Percentiles rank a stretch among this genome's conserved stretches.
phyloP scores from a whole-genome alignment of 2,329 filamentous ascomycete species.

The Fusarium guadeloupense region DNA sequence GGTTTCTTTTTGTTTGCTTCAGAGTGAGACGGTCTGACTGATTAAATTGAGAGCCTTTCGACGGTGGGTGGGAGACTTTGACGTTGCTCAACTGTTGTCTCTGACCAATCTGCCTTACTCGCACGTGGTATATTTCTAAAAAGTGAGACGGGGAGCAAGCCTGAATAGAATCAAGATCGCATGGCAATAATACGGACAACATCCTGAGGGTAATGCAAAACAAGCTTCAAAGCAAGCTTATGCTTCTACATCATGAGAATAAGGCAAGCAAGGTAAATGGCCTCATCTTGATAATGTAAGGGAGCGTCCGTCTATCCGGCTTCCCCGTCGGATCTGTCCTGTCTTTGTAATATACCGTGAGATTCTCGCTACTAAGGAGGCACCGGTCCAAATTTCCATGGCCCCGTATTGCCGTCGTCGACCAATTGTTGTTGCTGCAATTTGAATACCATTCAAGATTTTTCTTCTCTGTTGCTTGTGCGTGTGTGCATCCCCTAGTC shows the following conservation, averaged over 20 bases:
- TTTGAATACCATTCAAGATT: slow-evolving; percentile 16
- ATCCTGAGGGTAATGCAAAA: slow-evolving; percentile 11
- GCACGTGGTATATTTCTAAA: too few relatives aligned
- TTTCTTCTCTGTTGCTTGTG: slow-evolving; percentile 1
- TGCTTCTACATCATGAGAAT: neutral
- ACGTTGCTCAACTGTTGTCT: too few relatives aligned
- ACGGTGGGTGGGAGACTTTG: too few relatives aligned
- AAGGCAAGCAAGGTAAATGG: slow-evolving; percentile 13
- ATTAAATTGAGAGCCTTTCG: too few relatives aligned
- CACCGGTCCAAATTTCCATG: slow-evolving; percentile 14
- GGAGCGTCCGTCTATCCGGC: slow-evolving; percentile 14
- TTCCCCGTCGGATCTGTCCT: slow-evolving; percentile 33
- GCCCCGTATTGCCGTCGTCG: slow-evolving; percentile 25
- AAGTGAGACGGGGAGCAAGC: too few relatives aligned
- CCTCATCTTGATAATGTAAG: slow-evolving; percentile 20
- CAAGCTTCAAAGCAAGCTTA: slow-evolving; percentile 19
- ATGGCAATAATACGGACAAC: slow-evolving; percentile 4
- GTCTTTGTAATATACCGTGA: slow-evolving; percentile 19
- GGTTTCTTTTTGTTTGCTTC: slow-evolving; percentile 21
- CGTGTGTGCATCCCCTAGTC: slow-evolving; percentile 4
- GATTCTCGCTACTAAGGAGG: slow-evolving; percentile 8
- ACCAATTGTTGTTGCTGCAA: slow-evolving; percentile 27
- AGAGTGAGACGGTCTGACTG: slow-evolving; percentile 28
- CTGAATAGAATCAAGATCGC: neutral
- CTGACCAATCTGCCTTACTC: neutral